Conservation (phyloP, 208 protist genomes). For the Leptomonas seymouri region DNA sequence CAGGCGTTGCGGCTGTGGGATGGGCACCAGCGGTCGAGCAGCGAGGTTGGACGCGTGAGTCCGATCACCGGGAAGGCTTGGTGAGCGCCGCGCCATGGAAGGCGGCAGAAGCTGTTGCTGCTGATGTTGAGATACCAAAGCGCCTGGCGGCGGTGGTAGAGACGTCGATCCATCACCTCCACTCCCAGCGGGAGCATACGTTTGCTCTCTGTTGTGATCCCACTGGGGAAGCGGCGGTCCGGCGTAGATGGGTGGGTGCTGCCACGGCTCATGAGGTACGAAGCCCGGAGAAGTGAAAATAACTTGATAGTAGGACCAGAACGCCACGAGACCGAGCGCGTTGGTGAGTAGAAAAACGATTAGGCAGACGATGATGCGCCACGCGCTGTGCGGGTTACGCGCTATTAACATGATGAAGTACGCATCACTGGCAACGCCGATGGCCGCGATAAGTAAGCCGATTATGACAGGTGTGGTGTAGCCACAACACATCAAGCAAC, state of each 20-base stretch:
- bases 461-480: constrained; percentile 50
- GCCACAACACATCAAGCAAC: constrained; percentile 48
- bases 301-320: constrained; percentile 50
- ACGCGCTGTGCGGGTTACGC: constrained; percentile 31
- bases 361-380: constrained; percentile 47
- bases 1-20: neutral
- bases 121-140: neutral
- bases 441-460: constrained; percentile 39
- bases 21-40: neutral
- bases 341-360: constrained; percentile 43
- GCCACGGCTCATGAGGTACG: constrained; percentile 51
- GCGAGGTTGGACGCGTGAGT: neutral
- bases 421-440: constrained; percentile 30
- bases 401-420: constrained; percentile 45
- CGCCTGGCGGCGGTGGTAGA: no score
- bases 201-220: neutral
- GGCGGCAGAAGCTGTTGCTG: neutral
- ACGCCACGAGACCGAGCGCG: constrained; percentile 10
- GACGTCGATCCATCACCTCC: neutral
- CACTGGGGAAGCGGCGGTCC: neutral
- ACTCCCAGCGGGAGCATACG: neutral
- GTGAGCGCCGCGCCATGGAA: neutral
- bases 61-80: neutral
- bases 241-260: constrained; percentile 43
- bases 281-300: constrained; percentile 64